A percentile compares a stretch with the other conserved stretches of the same genome.
Conservation (phyloP, 164 flowering plant species). For the Chloranthus sessilifolius region DNA sequence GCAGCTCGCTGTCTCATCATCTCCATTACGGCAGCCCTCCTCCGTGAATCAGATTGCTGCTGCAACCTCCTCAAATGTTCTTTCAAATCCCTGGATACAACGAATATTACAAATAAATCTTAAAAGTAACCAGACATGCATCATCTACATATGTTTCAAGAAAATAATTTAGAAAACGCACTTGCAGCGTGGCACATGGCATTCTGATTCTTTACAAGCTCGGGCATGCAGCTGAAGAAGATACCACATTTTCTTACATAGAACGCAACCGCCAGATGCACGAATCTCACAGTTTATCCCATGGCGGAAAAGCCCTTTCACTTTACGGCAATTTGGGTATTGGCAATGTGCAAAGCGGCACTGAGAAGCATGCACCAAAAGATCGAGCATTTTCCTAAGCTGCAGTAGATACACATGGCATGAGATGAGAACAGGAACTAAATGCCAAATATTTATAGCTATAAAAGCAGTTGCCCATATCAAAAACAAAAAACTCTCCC, state of each 20-base stretch:
- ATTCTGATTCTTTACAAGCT: constrained; percentile 90
- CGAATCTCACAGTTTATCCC: constrained; percentile 78
- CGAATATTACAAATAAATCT: constrained; percentile 2
- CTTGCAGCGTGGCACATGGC: constrained; percentile 98
- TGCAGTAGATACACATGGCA: constrained; percentile 44
- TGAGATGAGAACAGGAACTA: no score
- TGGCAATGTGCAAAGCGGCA: constrained; percentile 85
- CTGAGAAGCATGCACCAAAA: constrained; percentile 94
- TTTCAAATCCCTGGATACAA: constrained; percentile 67
- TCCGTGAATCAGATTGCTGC: constrained; percentile 88
- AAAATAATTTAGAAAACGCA: constrained; percentile 13
- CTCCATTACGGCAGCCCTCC: constrained; percentile 98
- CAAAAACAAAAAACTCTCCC: no score
- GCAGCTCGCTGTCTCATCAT: constrained; percentile 99
- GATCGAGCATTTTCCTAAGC: constrained; percentile 98
- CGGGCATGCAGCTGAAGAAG: constrained; percentile 97
- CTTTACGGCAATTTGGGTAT: constrained; percentile 92
- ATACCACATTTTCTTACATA: constrained; percentile 99
- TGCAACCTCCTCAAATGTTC: constrained; percentile 86
- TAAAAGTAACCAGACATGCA: no score
- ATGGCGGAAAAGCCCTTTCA: constrained; percentile 97
- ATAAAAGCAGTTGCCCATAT: no score
- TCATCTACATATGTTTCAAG: no score
- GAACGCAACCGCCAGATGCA: constrained; percentile 88
- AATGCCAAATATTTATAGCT: no score